Conservation (phyloP, 2,329 filamentous ascomycete genomes). For the Cladophialophora carrionii region DNA sequence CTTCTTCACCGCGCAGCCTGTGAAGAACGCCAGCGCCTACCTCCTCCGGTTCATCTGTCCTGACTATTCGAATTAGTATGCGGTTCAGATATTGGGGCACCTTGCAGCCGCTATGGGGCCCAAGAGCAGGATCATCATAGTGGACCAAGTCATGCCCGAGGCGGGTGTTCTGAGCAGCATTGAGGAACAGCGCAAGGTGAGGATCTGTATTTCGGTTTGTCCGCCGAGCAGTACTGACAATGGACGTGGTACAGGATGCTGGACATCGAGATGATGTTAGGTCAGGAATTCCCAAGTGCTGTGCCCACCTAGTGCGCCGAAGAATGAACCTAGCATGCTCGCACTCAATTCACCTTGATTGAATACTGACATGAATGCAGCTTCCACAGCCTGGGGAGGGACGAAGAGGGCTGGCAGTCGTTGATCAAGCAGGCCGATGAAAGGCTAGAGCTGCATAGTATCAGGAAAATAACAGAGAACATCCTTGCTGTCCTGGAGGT, state of each 20-base stretch:
- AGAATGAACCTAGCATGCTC: not conserved
- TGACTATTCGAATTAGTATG: slow-evolving; percentile 46
- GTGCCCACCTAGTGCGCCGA: not conserved
- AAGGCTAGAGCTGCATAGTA: slow-evolving; percentile 28
- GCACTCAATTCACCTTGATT: not conserved
- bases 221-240: not conserved
- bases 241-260: slow-evolving; percentile 6
- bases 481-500: slow-evolving; percentile 29
- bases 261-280: slow-evolving; percentile 37
- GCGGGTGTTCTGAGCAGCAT: slow-evolving; percentile 10
- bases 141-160: slow-evolving; percentile 38
- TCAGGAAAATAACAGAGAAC: slow-evolving; percentile 24
- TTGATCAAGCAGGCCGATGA: slow-evolving; percentile 29
- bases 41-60: slow-evolving; percentile 47
- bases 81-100: slow-evolving; percentile 42
- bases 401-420: slow-evolving; percentile 31
- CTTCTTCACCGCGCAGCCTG: slow-evolving; percentile 46
- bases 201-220: not conserved
- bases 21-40: slow-evolving; percentile 41
- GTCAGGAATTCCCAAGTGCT: slow-evolving; percentile 8
- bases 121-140: slow-evolving; percentile 44
- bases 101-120: slow-evolving; percentile 44
- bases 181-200: slow-evolving; percentile 19
- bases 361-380: not conserved
- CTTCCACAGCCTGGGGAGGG: slow-evolving; percentile 32